Base-by-base conservation (phyloP, 2,329 filamentous ascomycete genomes). In the Monilinia aucupariae region DNA sequence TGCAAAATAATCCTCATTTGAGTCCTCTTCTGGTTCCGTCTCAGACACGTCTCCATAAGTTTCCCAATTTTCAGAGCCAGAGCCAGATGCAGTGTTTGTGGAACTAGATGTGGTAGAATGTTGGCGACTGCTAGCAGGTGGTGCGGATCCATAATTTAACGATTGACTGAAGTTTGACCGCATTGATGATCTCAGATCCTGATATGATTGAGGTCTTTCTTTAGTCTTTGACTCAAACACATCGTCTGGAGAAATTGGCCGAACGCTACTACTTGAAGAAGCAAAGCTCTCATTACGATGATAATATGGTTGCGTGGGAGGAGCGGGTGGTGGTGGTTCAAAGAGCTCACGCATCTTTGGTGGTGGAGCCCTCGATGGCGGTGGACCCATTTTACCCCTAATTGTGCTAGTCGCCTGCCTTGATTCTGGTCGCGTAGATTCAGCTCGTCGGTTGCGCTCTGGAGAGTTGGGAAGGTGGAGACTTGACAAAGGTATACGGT, bases 1-100 rank as follows among this genome's bases (percentile, higher is more conserved):
- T 67, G 90, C 88, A 75, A 96, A 96, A 75, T 96, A 96, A 74
- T 94, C 93, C 65, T 94, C 90, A 4, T 86, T 87, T 0, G 83
- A 84, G 73, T 96, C 92, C 30, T 82, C 81, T 70, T 91, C 89
- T 0, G 87, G 85, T 70, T 91, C 88, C 66, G 88, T 91, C 71
- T 91, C 88, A 65, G 88, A 91, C 68, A 83, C 85, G 74, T 96
- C 91, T 70, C 94, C 92, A 71, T 94, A 97, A 12, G 92, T 96
- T 76, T 97, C 93, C 93, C 93, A 97, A 75, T 97, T 97, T 76
- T 97, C 93, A 4, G 91, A 96, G 1, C 90, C 91, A 6, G 90
- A 91, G 32, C 90, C 91, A 6, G 90, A 91, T 32, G 89, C 81
- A 27, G 81, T 82, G 1, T 89, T 91, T n/a, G 78, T 78, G 27